Evolutionary conservation across 129 eudicot genomes (phyloP), one percentile per base, ranked within the genome.

Genomic region (Chrysanthemum makinoi): DNA sequence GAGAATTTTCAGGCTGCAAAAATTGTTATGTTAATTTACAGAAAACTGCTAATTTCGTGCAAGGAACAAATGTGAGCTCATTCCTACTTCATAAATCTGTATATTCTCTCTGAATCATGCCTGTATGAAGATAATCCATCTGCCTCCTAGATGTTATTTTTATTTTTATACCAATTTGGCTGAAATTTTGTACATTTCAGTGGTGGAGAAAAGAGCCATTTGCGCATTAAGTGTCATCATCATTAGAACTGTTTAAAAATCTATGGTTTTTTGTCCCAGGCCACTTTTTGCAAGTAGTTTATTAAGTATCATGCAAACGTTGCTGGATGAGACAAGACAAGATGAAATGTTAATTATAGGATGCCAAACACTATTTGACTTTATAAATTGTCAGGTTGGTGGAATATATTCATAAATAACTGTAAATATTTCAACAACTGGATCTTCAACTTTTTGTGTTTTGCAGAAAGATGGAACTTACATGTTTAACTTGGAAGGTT

Each of bases 231-330:
- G 44, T 39, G 46, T 39, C 6, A 39, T 6, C 44, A 39, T 39
- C 44, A 39, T 6, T 39, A 39, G 44, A 39, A 39, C 44, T 35
- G 44, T 7, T 35, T 17, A 57, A 72, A 72, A 47, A 56, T 50
- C 20, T 65, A 7, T n/a, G 63, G 65, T 13, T 72, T 63, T 70
- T 60, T 30, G n/a, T 78, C 43, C 6, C 96, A 95, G 99, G 96
- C 97, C 99, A 58, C 83, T 95, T 49, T 90, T 95, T 75, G 96
- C 97, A 28, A 86, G 68, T 81, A 90, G 99, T 83, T 79, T 95
- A 72, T 66, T 95, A 60, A 95, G 85, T 78, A 83, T 95, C 70
- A 84, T 88, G 79, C 82, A 86, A 57, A 88, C 89, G 47, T 81
- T 95, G 74, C 85, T 95, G 86, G 99, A 90, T 79, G 95, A 95